phyloP scores from a whole-genome alignment of 2,329 filamentous ascomycete species.

The Cordyceps militaris region DNA sequence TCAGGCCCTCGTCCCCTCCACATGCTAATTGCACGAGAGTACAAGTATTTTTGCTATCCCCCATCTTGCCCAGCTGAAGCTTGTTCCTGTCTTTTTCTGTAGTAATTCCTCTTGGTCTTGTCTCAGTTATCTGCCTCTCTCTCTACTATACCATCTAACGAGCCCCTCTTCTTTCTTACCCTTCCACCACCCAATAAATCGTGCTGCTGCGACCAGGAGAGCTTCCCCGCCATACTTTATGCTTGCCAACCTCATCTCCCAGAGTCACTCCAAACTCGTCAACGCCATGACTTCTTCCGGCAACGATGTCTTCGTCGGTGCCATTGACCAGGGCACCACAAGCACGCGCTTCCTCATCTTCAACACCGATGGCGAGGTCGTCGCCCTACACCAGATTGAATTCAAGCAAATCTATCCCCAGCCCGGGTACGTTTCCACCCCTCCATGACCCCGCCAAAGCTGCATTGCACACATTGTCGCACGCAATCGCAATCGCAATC shows the following conservation, averaged over 20 bases:
- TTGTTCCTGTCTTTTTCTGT: not conserved
- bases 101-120: not conserved
- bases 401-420: slow-evolving; percentile 69
- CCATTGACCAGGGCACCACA: slow-evolving; percentile 75
- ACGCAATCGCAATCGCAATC: too few species aligned
- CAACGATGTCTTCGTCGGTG: slow-evolving; percentile 55
- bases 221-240: slow-evolving; percentile 15
- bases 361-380: slow-evolving; percentile 59
- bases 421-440: slow-evolving; percentile 52
- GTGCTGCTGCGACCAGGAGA: slow-evolving; percentile 11
- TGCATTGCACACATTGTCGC: not conserved
- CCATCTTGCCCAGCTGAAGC: slow-evolving; percentile 4
- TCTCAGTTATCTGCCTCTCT: too few species aligned
- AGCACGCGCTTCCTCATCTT: slow-evolving; percentile 75
- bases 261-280: slow-evolving; percentile 16
- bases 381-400: slow-evolving; percentile 68
- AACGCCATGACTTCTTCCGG: slow-evolving; percentile 26
- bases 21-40: slow-evolving; percentile 8
- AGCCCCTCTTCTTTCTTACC: not conserved
- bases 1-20: slow-evolving; percentile 11
- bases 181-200: slow-evolving; percentile 5
- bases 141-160: too few species aligned
- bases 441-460: slow-evolving; percentile 1
- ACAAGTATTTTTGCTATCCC: slow-evolving; percentile 13
- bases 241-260: slow-evolving; percentile 20